Evolutionary conservation across 495 filamentous ascomycete genomes (phyloP).

Genomic region (Lepraria neglecta): DNA sequence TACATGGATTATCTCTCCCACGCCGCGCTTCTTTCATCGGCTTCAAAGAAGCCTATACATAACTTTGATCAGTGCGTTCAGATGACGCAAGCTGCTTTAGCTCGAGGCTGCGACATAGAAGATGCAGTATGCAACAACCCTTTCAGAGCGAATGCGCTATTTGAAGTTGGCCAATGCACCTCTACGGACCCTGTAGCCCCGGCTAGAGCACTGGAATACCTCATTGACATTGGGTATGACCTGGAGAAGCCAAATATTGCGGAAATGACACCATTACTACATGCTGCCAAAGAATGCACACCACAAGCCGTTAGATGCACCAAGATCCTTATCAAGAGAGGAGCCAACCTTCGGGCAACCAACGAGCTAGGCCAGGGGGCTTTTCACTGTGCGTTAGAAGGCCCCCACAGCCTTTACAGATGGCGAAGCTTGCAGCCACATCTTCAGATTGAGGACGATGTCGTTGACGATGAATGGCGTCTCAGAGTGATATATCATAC

Average conservation of each 20-base stretch:
- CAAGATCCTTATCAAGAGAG: not conserved
- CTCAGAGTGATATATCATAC: not conserved
- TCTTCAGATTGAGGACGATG: not conserved
- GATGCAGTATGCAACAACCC: not conserved
- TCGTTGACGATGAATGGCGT: not conserved
- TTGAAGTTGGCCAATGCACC: not conserved
- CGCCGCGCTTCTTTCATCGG: not conserved
- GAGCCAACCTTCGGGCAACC: not conserved
- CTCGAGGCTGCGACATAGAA: not conserved
- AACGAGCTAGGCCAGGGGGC: not conserved
- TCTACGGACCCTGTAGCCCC: not conserved
- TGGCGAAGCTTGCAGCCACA: not conserved
- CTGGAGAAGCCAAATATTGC: not conserved
- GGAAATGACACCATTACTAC: not conserved
- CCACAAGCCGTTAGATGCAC: not conserved
- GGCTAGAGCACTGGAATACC: not conserved
- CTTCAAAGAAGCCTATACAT: not conserved
- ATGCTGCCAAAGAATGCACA: not conserved
- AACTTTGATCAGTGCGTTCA: not conserved
- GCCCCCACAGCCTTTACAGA: not conserved
- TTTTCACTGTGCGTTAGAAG: not conserved
- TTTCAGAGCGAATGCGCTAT: not conserved
- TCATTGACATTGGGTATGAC: constrained; percentile 1
- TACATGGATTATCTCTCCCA: not conserved
- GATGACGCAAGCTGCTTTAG: constrained; percentile 4